phyloP scores from a whole-genome alignment of 805 yeast species.

The Nakazawaea wickerhamii region DNA sequence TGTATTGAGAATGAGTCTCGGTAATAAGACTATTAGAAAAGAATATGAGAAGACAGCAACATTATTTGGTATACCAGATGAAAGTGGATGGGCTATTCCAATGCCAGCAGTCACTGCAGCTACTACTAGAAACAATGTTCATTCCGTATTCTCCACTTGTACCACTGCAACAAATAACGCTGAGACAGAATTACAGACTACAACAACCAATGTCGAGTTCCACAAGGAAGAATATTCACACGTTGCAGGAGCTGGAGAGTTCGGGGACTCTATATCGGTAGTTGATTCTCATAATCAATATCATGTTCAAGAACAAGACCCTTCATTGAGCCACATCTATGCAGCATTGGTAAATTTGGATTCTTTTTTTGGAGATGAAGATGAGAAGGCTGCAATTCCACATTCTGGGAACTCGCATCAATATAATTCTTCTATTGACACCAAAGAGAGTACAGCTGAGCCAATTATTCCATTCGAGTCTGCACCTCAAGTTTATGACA shows the following conservation, averaged over 20 bases:
- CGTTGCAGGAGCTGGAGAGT: constrained; percentile 27
- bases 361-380: constrained; percentile 75
- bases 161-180: constrained; percentile 33
- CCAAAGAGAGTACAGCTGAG: constrained; percentile 45
- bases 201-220: constrained; percentile 42
- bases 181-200: constrained; percentile 30
- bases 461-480: constrained; percentile 53
- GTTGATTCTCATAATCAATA: constrained; percentile 31
- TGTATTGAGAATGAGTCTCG: constrained; percentile 85
- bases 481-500: constrained; percentile 75
- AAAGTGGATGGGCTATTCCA: constrained; percentile 95
- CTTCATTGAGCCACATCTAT: constrained; percentile 84
- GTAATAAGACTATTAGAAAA: constrained; percentile 69
- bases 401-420: constrained; percentile 26
- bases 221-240: constrained; percentile 56
- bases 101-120: constrained; percentile 92
- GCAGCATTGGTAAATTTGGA: constrained; percentile 88
- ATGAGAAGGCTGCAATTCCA: constrained; percentile 16
- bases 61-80: constrained; percentile 90
- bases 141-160: constrained; percentile 90
- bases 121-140: constrained; percentile 85
- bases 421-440: constrained; percentile 56
- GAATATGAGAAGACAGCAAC: constrained; percentile 86
- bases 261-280: constrained; percentile 42
- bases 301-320: constrained; percentile 43